A percentile compares a stretch with the other conserved stretches of the same genome.
These are phyloP conservation scores for Pseudevernia furfuracea DNA, from an alignment of 495 filamentous ascomycete species.

Conservation along the genomic window DNA sequence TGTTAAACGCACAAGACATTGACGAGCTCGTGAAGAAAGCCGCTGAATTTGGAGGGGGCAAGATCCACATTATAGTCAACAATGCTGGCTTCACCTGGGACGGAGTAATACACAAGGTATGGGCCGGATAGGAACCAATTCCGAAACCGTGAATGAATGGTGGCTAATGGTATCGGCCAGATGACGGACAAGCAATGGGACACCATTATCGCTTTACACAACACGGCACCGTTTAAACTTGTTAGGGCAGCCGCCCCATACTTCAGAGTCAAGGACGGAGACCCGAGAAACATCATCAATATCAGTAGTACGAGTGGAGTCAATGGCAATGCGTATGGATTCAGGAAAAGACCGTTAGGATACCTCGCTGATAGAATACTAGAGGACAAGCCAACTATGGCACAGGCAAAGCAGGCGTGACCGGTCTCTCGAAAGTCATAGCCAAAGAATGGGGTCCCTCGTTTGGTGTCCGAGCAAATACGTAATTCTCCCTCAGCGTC, in stretches of 20 bases:
- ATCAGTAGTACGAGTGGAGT: constrained; percentile 71
- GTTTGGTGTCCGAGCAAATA: constrained; percentile 78
- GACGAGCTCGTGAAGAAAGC: constrained; percentile 60
- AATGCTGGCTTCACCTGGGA: constrained; percentile 90
- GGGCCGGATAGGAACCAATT: neutral
- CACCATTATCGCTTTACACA: constrained; percentile 72
- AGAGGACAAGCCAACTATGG: constrained; percentile 79
- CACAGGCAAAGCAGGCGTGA: constrained; percentile 72
- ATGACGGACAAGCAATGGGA: constrained; percentile 90
- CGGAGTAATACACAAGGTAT: constrained; percentile 52
- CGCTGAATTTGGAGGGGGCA: constrained; percentile 72
- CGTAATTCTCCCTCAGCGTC: constrained; percentile 27
- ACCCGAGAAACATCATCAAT: constrained; percentile 70
- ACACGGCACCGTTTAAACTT: constrained; percentile 75
- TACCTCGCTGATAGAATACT: neutral
- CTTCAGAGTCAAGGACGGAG: constrained; percentile 78
- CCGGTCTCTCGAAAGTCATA: constrained; percentile 74
- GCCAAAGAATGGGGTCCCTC: constrained; percentile 87
- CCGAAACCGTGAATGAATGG: neutral
- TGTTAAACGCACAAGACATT: constrained; percentile 60
- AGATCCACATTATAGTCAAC: constrained; percentile 83
- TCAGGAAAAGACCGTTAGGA: neutral
- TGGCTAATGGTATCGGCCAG: constrained; percentile 31
- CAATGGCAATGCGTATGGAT: constrained; percentile 63
- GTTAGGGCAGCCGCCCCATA: constrained; percentile 71